Evolutionary conservation across 2,329 filamentous ascomycete species (phyloP), one percentile per base, ranked within the genome.

Genomic region (Cytospora schulzeri): DNA sequence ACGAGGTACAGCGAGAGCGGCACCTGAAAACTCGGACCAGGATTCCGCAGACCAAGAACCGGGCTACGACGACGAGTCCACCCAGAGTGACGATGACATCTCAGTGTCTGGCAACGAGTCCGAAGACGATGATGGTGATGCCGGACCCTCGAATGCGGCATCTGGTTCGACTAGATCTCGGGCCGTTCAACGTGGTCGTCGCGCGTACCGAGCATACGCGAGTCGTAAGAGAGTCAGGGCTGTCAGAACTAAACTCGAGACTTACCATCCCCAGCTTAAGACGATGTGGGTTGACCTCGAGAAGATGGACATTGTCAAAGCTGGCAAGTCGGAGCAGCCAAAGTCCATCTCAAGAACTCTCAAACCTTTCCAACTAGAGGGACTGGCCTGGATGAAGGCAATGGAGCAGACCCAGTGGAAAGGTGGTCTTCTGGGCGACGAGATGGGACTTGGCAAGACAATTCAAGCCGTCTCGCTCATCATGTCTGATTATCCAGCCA

Each of bases 361-460:
- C 68, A 97, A 99, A 76, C 89, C 90, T 0, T 99, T 98, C 74
- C 95, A 99, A 73, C 87, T 97, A 6, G 91, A 97, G 76, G 95
- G 95, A 5, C 81, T 99, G 48, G 89, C 92, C 58, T 99, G 95
- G 95, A 96, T 99, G 92, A 87, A 85, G 66, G 88, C 85, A 62
- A 96, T 98, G 83, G 95, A 99, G 75, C 81, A 91, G 76, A 90
- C 87, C 0, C 79, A 90, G 48, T 98, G 93, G 85, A 91, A 88
- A 72, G 95, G 95, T 22, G 95, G 95, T 17, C 82, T 99, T 2
- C 84, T 99, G 2, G 95, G 95, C 65, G 95, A 99, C 71, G 95
- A 99, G 77, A 99, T 99, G 95, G 95, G 95, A 8, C 91, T 99
- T 79, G 95, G 95, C 57, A 99, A 99, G 80, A 99, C 95, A 0